These are phyloP conservation scores for Aspergillus bridgeri DNA, from an alignment of 495 filamentous ascomycete species.

Conservation along the genomic window DNA sequence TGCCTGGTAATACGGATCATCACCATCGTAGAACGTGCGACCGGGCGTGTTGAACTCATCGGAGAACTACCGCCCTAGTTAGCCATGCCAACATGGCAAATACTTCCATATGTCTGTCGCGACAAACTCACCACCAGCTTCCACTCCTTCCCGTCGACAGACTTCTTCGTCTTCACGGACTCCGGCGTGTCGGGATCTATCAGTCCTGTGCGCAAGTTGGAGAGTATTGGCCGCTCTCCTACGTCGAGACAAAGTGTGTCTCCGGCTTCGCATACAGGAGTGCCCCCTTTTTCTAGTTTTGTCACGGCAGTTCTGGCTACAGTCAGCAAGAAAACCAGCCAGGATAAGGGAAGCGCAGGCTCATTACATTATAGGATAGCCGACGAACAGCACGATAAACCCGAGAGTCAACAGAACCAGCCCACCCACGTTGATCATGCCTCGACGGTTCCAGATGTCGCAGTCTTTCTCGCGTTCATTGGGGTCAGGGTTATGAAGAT, in stretches of 20 bases:
- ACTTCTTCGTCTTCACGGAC: slow-evolving; percentile 53
- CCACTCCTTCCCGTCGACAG: slow-evolving; percentile 56
- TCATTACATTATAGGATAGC: slow-evolving; percentile 68
- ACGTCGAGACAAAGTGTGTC: slow-evolving; percentile 57
- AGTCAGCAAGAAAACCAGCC: slow-evolving; percentile 9
- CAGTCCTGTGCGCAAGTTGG: slow-evolving; percentile 56
- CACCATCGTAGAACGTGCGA: slow-evolving; percentile 69
- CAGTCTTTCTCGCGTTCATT: slow-evolving; percentile 63
- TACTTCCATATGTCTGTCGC: not conserved
- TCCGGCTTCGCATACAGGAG: slow-evolving; percentile 32
- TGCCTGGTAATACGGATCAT: slow-evolving; percentile 69
- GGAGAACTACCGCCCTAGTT: slow-evolving; percentile 53
- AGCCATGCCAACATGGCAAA: slow-evolving; percentile 4
- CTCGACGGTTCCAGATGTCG: slow-evolving; percentile 65
- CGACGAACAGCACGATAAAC: slow-evolving; percentile 65
- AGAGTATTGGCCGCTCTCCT: slow-evolving; percentile 52
- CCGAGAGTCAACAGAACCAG: slow-evolving; percentile 59
- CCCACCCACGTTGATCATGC: slow-evolving; percentile 65
- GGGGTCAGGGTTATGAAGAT: slow-evolving; percentile 68
- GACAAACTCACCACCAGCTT: slow-evolving; percentile 56
- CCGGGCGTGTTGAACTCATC: slow-evolving; percentile 74
- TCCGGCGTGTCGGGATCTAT: slow-evolving; percentile 72
- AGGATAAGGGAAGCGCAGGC: not conserved
- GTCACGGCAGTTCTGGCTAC: slow-evolving; percentile 55
- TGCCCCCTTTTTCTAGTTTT: slow-evolving; percentile 22